Base-by-base conservation (phyloP, 768 basidiomycete species). In the Mycena galericulata region DNA sequence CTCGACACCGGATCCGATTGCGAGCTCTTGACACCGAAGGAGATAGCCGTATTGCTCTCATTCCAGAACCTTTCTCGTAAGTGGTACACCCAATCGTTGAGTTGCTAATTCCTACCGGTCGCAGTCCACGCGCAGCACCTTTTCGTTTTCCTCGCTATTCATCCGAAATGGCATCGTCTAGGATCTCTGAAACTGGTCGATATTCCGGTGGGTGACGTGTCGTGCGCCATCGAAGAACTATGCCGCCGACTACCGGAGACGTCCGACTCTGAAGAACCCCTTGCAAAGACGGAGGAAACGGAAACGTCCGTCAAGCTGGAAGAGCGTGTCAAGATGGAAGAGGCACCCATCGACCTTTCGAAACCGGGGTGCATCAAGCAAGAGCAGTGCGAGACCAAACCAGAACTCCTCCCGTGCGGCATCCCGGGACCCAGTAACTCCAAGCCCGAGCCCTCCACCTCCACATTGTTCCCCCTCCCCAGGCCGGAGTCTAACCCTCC, bases 101-200 rank as follows among this genome's bases (percentile, higher is more conserved):
- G n/a, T n/a, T n/a, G n/a, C n/a, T n/a, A n/a, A n/a, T n/a, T n/a
- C n/a, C n/a, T n/a, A n/a, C n/a, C n/a, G n/a, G 36, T 20, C 30
- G 15, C 47, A 68, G 66, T 27, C 6, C 8, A 56, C 10, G 59
- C 66, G 36, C 59, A 68, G 32, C 36, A 62, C 24, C 66, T 68
- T n/a, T 62, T 68, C 66, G n/a, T 51, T 24, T 62, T 27, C 30
- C 66, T 68, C 47, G 36, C 26, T 22, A 56, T 50, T 29, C 51
- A 68, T 36, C 60, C 66, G 3, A 47, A 62, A 30, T 68, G 66
- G 53, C 66, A 68, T 49, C 59, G 66, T 26, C 53, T 68, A n/a
- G 11, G 12, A 5, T 26, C 26, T n/a, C 59, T 68, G n/a, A 24
- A 51, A 50, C 22, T 9, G n/a, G 54, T 62, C 46, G 60, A 62